Evolutionary conservation across 164 flowering plant genomes (phyloP).

Genomic region (Kingdonia uniflora): DNA sequence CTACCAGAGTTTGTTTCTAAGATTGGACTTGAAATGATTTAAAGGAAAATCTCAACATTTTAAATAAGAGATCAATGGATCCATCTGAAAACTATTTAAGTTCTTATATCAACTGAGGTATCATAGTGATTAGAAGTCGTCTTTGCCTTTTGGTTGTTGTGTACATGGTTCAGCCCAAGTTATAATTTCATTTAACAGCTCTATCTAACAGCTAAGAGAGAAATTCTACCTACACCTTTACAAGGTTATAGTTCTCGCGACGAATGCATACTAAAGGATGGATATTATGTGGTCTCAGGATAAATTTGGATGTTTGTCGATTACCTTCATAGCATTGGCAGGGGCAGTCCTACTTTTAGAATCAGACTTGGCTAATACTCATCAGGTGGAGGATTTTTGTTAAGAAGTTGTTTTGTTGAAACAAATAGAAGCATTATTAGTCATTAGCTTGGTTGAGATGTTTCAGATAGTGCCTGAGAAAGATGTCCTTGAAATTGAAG

Average conservation of each 20-base stretch:
- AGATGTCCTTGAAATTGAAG: constrained; percentile 18
- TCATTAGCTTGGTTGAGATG: constrained; percentile 40
- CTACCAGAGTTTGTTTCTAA: constrained; percentile 68
- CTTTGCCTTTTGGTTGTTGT: constrained; percentile 62
- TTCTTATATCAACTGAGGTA: constrained; percentile 40
- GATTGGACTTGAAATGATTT: constrained; percentile 54
- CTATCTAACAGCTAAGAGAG: constrained; percentile 37
- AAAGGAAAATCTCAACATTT: constrained; percentile 33
- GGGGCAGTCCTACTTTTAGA: constrained; percentile 97
- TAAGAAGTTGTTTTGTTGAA: constrained; percentile 35
- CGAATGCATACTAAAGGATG: constrained; percentile 51
- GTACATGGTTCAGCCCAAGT: constrained; percentile 48
- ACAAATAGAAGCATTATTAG: constrained; percentile 50
- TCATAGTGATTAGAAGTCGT: constrained; percentile 29
- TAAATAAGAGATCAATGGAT: constrained; percentile 10
- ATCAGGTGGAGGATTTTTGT: constrained; percentile 90
- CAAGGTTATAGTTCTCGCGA: constrained; percentile 11
- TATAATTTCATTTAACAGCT: constrained; percentile 32
- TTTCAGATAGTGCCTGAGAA: constrained; percentile 16
- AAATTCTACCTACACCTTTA: constrained; percentile 7
- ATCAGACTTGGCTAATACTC: constrained; percentile 92
- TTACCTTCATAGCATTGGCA: constrained; percentile 38
- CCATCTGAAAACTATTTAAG: constrained; percentile 25
- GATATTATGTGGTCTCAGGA: constrained; percentile 27
- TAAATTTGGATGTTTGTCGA: constrained; percentile 31